Evolutionary conservation across 257 asterid species (phyloP).

Genomic region (Nyctanthes arbortristis): DNA sequence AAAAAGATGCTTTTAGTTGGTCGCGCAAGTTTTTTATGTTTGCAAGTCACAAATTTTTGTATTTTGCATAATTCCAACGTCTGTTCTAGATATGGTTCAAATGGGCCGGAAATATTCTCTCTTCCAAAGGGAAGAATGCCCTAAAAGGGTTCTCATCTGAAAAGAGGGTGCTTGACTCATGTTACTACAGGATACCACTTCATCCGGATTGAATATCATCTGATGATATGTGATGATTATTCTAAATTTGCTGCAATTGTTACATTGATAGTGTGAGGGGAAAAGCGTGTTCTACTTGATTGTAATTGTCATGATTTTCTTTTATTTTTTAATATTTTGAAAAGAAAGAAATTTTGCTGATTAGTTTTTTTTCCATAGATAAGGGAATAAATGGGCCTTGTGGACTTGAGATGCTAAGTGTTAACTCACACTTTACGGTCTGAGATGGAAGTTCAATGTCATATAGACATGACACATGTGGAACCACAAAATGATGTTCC

Average conservation of each 20-base stretch:
- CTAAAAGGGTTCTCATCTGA: background rate
- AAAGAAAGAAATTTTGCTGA: too few species aligned
- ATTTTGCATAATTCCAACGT: background rate
- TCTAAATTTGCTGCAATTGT: conserved; percentile 1
- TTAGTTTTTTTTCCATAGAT: background rate
- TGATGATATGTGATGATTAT: conserved; percentile 6
- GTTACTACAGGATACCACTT: conserved; percentile 5
- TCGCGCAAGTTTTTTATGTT: background rate
- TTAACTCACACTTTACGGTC: background rate
- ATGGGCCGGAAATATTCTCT: background rate
- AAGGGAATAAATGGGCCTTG: background rate
- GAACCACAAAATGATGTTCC: background rate
- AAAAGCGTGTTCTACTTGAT: conserved; percentile 10
- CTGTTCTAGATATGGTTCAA: background rate
- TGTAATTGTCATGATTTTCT: conserved; percentile 4
- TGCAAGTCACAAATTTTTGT: background rate
- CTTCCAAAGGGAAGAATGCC: background rate
- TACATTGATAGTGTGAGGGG: background rate
- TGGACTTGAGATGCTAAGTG: conserved; percentile 6
- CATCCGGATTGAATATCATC: background rate
- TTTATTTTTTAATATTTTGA: background rate
- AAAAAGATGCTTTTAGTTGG: background rate
- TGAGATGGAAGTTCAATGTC: background rate
- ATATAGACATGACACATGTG: background rate
- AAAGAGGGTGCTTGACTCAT: background rate